Percentiles rank a stretch among this genome's conserved stretches.
Conservation (phyloP, 306 rosid species). For the Delonix regia region DNA sequence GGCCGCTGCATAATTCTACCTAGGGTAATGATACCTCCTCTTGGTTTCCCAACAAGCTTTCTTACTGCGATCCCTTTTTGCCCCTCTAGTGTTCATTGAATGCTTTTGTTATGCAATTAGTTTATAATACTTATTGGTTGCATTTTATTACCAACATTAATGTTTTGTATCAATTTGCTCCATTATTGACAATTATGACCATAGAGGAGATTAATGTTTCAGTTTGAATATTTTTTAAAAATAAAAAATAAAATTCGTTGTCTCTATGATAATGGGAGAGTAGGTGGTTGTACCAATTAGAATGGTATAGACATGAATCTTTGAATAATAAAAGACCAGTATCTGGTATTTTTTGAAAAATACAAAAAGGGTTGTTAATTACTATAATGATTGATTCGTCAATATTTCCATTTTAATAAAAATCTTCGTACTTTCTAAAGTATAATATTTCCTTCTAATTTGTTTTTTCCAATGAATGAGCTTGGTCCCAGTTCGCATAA, state of each 20-base stretch:
- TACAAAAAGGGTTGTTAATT: not conserved
- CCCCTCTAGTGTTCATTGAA: conserved; percentile 35
- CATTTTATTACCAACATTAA: conserved; percentile 38
- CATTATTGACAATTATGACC: conserved; percentile 38
- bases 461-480: not conserved
- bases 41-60: conserved; percentile 23
- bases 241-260: conserved; percentile 22
- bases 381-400: not conserved
- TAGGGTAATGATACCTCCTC: conserved; percentile 26
- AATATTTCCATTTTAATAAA: not conserved
- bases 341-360: not conserved
- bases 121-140: conserved; percentile 45
- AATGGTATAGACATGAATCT: not conserved
- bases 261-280: conserved; percentile 12
- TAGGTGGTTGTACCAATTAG: conserved; percentile 8
- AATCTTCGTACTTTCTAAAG: not conserved
- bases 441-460: not conserved
- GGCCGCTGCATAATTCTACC: conserved; percentile 46
- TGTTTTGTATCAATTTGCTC: conserved; percentile 45
- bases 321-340: not conserved
- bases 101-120: conserved; percentile 41
- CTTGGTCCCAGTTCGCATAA: not conserved
- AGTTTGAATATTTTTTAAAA: conserved; percentile 34
- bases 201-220: conserved; percentile 45
- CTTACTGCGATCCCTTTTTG: conserved; percentile 33